phyloP scores from a whole-genome alignment of 2,329 filamentous ascomycete genomes.

The Colletotrichum caudatum region DNA sequence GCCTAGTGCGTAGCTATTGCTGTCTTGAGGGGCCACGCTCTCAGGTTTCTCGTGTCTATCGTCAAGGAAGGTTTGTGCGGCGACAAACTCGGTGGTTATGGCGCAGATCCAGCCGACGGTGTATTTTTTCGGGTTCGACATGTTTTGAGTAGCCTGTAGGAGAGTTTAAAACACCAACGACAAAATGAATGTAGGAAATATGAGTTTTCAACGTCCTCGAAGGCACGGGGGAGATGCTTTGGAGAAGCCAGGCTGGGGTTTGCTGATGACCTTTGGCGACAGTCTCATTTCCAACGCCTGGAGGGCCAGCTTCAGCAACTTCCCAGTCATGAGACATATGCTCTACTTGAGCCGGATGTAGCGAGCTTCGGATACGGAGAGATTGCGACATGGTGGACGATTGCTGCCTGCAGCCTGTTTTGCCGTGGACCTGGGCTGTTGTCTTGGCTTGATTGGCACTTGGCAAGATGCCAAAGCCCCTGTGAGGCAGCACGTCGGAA shows the following conservation, averaged over 20 bases:
- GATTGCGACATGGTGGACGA: neutral
- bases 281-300: neutral
- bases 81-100: constrained; percentile 24
- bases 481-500: too few relatives aligned
- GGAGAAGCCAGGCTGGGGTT: neutral
- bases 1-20: constrained; percentile 42
- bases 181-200: too few relatives aligned
- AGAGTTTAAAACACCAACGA: too few relatives aligned
- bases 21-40: constrained; percentile 23
- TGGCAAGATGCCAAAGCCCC: neutral
- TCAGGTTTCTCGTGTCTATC: constrained; percentile 14
- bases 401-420: neutral
- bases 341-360: too few relatives aligned
- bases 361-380: neutral
- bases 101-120: constrained; percentile 40
- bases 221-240: too few relatives aligned
- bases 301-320: neutral
- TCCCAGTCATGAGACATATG: neutral
- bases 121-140: constrained; percentile 19
- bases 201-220: too few relatives aligned
- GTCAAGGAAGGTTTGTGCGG: constrained; percentile 15
- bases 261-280: neutral
- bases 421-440: neutral
- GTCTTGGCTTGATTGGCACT: neutral
- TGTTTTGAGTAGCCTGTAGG: too few relatives aligned